Conservation (phyloP, 192 early-diverging fungal species). For the Coemansia sp. region DNA sequence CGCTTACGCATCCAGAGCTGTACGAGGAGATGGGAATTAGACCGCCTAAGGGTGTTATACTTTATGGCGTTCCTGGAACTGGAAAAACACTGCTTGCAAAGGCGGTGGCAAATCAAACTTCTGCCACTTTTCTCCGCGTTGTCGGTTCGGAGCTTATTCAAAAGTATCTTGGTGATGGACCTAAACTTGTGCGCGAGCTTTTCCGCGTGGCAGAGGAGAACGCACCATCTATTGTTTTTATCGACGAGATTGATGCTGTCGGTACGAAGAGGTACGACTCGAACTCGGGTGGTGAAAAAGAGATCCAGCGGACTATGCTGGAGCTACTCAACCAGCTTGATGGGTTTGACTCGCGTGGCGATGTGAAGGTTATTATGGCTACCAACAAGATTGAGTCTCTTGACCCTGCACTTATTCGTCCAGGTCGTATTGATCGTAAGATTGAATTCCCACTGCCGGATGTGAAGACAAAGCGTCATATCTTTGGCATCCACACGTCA, state of each 20-base stretch:
- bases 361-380: slow-evolving; percentile 99
- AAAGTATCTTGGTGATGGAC: slow-evolving; percentile 98
- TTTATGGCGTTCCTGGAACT: slow-evolving; percentile 93
- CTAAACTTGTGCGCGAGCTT: slow-evolving; percentile 95
- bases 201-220: slow-evolving; percentile 97
- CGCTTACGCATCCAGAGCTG: slow-evolving; percentile 93
- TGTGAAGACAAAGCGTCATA: slow-evolving; percentile 94
- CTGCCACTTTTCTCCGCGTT: slow-evolving; percentile 95
- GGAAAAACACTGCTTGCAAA: slow-evolving; percentile 95
- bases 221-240: slow-evolving; percentile 97
- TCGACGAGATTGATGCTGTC: slow-evolving; percentile 98
- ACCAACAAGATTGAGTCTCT: slow-evolving; percentile 97
- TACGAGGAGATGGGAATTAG: slow-evolving; percentile 99
- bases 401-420: slow-evolving; percentile 95
- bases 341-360: slow-evolving; percentile 92
- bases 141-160: slow-evolving; percentile 98
- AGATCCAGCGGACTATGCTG: slow-evolving; percentile 97
- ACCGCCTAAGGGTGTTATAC: slow-evolving; percentile 95
- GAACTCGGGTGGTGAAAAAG: slow-evolving; percentile 90
- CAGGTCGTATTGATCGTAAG: slow-evolving; percentile 97
- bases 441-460: slow-evolving; percentile 99
- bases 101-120: slow-evolving; percentile 97
- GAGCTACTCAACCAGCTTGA: slow-evolving; percentile 98
- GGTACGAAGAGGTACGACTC: slow-evolving; percentile 98
- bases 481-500: slow-evolving; percentile 93